Conservation (phyloP, 345 rosid genomes). For the Balakata baccata region DNA sequence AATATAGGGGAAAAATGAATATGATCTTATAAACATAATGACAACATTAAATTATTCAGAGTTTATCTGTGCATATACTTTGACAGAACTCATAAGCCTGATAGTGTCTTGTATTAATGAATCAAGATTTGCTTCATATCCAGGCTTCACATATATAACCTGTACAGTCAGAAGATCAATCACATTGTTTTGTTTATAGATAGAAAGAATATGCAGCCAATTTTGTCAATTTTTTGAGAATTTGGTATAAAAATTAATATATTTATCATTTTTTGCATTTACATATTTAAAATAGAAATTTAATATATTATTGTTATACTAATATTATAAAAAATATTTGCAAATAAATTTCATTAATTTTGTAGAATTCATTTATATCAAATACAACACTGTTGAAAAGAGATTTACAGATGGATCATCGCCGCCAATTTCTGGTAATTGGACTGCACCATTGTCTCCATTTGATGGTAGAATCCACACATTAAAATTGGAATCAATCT, state of each 20-base stretch:
- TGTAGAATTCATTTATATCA: no score
- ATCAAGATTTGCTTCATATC: constrained; percentile 72
- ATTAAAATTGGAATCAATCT: constrained; percentile 71
- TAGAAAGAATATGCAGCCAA: not conserved
- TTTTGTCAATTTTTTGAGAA: no score
- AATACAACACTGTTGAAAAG: no score
- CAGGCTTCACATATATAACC: constrained; percentile 87
- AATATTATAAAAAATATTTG: no score
- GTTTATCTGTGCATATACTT: constrained; percentile 39
- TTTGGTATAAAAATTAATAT: no score
- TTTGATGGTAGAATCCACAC: constrained; percentile 71
- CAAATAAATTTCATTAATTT: no score
- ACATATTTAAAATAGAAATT: no score
- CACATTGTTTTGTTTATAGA: constrained; percentile 7
- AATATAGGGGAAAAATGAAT: not conserved
- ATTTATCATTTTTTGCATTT: no score
- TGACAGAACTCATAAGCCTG: constrained; percentile 46
- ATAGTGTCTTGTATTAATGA: constrained; percentile 70
- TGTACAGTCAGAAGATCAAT: constrained; percentile 21
- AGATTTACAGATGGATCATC: constrained; percentile 77
- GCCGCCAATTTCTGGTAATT: constrained; percentile 62
- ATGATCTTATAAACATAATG: not conserved
- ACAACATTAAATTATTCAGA: not conserved
- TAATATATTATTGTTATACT: no score
- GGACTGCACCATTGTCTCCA: constrained; percentile 29